Evolutionary conservation across 2,329 filamentous ascomycete species (phyloP), one percentile per base, ranked within the genome.

Genomic region (Fusarium temperatum): DNA sequence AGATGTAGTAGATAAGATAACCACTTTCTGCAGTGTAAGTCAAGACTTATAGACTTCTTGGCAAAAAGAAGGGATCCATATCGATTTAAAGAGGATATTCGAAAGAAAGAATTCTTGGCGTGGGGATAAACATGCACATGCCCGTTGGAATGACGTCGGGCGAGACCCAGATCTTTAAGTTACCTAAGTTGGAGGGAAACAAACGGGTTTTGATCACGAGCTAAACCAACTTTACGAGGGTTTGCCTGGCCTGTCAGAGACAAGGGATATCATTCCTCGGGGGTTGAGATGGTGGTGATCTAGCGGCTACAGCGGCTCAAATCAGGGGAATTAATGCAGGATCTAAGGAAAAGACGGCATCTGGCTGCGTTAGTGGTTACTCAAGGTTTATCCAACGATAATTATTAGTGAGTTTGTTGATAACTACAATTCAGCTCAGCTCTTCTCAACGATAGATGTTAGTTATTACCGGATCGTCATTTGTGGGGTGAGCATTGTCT

Each of bases 261-360:
- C 63, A 54, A 68, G 55, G 28, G 22, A 51, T 42, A 36, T 63
- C 64, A 63, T 68, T 35, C 64, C 44, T 32, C 4, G n/a, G 35
- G 36, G 51, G 4, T 53, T 24, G 22, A 28, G 36, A 8, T 48
- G 26, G 28, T 32, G 41, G 32, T 58, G 32, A 28, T 26, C 20
- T 26, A 18, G 53, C 59, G 66, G 67, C 41, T 70, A 70, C 53
- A 53, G 59, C 67, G 67, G 67, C 45, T 70, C 36, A 60, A 28
- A 18, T 32, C 24, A 18, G 18, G 26, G 15, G 48, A 38, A 22
- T n/a, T 56, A 14, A 26, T 20, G 38, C 26, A 26, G 6, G n/a
- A 50, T 61, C 47, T n/a, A 54, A 38, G 63, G 47, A 42, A 68
- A 32, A 24, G 39, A 20, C 39, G 67, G 67, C 54, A 71, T 50